Evolutionary conservation across 176 grass and related monocot genomes (phyloP), one percentile per base, ranked within the genome.

Genomic region (Musa schizocarpa): DNA sequence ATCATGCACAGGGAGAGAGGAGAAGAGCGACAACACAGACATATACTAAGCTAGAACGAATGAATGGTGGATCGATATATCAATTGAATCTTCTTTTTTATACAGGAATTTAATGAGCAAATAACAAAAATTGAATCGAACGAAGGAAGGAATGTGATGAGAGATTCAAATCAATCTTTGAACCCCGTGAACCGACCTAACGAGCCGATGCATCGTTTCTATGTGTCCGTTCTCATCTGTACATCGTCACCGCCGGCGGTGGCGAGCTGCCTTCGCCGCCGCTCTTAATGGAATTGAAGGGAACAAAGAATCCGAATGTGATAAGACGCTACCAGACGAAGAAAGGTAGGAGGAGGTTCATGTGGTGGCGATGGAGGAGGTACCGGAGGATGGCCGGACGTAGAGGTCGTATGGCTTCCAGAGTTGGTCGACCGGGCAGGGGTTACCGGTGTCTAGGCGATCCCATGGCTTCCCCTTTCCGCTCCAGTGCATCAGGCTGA

Each of bases 401-500:
- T 88, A 88, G 72, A 92, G 89, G 26, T 92, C 89, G 69, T 92
- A 92, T 0, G 81, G 88, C 17, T 75, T 83, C 89, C 89, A 92
- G 0, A 85, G 85, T 55, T 77, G 81, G 69, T 92, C 86, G 49
- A 92, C 86, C 68, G 86, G 84, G 79, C 90, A 92, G 0, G 90
- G 86, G 43, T 49, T 82, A 70, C 86, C 86, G 48, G 82, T 86
- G 79, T 92, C 90, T n/a, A 92, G 90, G 16, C 90, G 84, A 72
- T 80, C 84, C 90, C 90, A 92, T 0, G 90, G 90, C 59, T 92
- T 92, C 7, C 90, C 90, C 82, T 92, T 92, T 63, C 90, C 90
- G 0, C 86, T 89, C 90, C 90, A 92, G 76, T 92, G 90, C 90
- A 92, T 89, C 2, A 92, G 84, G 84, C 90, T 92, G 78, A 89